Percentiles rank a stretch among this genome's conserved stretches.
These are phyloP conservation scores for Eimeria sp. DNA, from an alignment of 169 alveolate genomes.

Conservation along the genomic window DNA sequence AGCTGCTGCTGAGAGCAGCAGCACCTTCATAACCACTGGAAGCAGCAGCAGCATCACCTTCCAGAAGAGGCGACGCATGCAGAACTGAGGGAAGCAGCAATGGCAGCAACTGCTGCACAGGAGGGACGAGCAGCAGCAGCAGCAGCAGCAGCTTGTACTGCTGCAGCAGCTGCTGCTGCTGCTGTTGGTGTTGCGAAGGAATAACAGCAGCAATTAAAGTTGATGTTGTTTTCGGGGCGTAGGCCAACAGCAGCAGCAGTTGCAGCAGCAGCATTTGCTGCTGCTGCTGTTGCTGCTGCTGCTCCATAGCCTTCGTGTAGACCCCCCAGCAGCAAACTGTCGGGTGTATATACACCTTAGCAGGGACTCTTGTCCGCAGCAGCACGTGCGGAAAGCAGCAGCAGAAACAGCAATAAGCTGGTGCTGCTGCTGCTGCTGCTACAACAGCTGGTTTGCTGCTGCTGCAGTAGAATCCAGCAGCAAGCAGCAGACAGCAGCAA, in stretches of 20 bases:
- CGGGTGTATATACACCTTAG: not conserved
- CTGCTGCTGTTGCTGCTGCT: slow-evolving; percentile 18
- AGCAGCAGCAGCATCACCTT: slow-evolving; percentile 43
- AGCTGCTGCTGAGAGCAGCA: slow-evolving; percentile 7
- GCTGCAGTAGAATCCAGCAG: too few relatives aligned
- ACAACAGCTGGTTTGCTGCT: too few relatives aligned
- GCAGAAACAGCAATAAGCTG: not conserved
- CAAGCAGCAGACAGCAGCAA: not conserved
- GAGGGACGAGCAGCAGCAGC: slow-evolving; percentile 16
- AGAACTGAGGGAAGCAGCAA: slow-evolving; percentile 14
- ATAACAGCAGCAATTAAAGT: too few relatives aligned
- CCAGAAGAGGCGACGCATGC: slow-evolving; percentile 42
- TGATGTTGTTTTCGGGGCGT: not conserved
- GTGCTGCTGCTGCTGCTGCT: not conserved
- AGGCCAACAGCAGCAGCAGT: not conserved
- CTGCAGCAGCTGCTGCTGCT: not conserved
- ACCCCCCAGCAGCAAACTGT: not conserved
- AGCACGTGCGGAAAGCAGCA: not conserved
- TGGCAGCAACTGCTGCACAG: not conserved
- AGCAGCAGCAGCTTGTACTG: not conserved
- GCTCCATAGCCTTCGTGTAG: not conserved
- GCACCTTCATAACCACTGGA: not conserved
- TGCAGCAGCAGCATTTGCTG: not conserved
- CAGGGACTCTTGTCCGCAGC: not conserved
- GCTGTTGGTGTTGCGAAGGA: not conserved